phyloP scores from a whole-genome alignment of 2,329 filamentous ascomycete species.

The Decorospora gaudefroyi region DNA sequence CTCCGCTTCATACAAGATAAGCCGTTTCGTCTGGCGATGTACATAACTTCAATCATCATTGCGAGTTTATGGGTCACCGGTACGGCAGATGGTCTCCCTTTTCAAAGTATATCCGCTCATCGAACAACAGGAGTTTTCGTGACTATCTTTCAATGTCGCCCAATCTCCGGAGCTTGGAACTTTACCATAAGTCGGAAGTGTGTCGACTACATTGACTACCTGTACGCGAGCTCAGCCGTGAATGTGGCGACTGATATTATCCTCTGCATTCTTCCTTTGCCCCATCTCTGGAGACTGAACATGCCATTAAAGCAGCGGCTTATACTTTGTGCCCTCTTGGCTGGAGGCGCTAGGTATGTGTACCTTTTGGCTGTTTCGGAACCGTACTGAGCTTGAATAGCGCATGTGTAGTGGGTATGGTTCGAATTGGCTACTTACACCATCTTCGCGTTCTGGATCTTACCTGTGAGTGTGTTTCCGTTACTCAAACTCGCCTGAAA shows the following conservation, averaged over 20 bases:
- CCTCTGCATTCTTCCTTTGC: slow-evolving; percentile 31
- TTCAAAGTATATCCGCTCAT: not conserved
- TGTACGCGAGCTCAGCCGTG: slow-evolving; percentile 35
- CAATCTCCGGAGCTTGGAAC: slow-evolving; percentile 32
- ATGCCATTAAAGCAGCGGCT: slow-evolving; percentile 36
- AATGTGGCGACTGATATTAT: slow-evolving; percentile 33
- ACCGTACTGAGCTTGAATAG: slow-evolving; percentile 11
- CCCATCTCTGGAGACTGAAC: slow-evolving; percentile 33
- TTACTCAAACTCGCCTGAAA: not conserved
- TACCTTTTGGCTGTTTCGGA: not conserved
- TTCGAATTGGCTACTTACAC: slow-evolving; percentile 27
- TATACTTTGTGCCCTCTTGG: slow-evolving; percentile 35
- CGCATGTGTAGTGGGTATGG: slow-evolving; percentile 32
- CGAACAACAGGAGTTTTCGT: slow-evolving; percentile 27
- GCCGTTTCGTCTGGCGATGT: slow-evolving; percentile 29
- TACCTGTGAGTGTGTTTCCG: slow-evolving; percentile 26
- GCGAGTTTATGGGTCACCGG: slow-evolving; percentile 29
- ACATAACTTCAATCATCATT: slow-evolving; percentile 19
- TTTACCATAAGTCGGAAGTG: slow-evolving; percentile 23
- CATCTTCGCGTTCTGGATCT: slow-evolving; percentile 27
- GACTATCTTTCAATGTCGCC: slow-evolving; percentile 35
- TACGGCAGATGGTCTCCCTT: slow-evolving; percentile 1
- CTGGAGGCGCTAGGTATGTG: slow-evolving; percentile 33
- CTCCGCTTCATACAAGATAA: slow-evolving; percentile 30
- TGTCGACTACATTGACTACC: slow-evolving; percentile 30